Conservation (phyloP, 2,329 filamentous ascomycete genomes). For the Microdochium bolleyi region DNA sequence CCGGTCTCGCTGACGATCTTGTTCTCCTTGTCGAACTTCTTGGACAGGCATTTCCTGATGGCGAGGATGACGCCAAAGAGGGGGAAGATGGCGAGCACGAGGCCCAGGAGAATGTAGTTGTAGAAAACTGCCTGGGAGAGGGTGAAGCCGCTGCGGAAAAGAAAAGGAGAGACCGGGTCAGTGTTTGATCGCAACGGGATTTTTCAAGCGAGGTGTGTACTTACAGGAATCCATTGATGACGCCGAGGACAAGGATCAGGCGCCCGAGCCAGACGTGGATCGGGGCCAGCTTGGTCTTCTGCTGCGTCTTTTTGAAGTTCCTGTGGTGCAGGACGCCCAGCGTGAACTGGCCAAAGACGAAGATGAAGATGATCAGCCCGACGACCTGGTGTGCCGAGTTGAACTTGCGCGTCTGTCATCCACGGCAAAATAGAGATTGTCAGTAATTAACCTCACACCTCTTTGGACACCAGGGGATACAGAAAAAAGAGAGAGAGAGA, state of each 20-base stretch:
- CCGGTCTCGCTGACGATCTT: slow-evolving; percentile 14
- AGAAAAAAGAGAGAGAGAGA: neutral
- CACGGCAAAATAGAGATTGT: neutral
- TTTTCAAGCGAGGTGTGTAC: slow-evolving; percentile 10
- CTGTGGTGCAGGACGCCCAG: slow-evolving; percentile 50
- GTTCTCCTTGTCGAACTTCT: slow-evolving; percentile 11
- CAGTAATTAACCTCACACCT: neutral
- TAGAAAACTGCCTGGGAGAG: slow-evolving; percentile 42
- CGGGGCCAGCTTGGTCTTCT: slow-evolving; percentile 39
- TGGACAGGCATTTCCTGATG: slow-evolving; percentile 22
- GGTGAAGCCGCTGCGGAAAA: slow-evolving; percentile 40
- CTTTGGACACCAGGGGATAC: no score
- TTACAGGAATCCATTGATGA: slow-evolving; percentile 49
- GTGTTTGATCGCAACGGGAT: neutral
- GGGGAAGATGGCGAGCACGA: slow-evolving; percentile 36
- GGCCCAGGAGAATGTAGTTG: slow-evolving; percentile 37
- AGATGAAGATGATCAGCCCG: slow-evolving; percentile 43
- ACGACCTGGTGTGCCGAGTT: slow-evolving; percentile 49
- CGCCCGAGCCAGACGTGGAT: slow-evolving; percentile 52
- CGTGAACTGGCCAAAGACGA: slow-evolving; percentile 43
- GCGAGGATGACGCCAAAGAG: slow-evolving; percentile 26
- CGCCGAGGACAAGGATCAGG: slow-evolving; percentile 40
- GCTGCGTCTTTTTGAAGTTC: slow-evolving; percentile 39
- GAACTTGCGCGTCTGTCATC: slow-evolving; percentile 42
- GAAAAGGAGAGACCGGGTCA: slow-evolving; percentile 3